Evolutionary conservation across 2,329 filamentous ascomycete genomes (phyloP).

Genomic region (Colletotrichum spinosum): DNA sequence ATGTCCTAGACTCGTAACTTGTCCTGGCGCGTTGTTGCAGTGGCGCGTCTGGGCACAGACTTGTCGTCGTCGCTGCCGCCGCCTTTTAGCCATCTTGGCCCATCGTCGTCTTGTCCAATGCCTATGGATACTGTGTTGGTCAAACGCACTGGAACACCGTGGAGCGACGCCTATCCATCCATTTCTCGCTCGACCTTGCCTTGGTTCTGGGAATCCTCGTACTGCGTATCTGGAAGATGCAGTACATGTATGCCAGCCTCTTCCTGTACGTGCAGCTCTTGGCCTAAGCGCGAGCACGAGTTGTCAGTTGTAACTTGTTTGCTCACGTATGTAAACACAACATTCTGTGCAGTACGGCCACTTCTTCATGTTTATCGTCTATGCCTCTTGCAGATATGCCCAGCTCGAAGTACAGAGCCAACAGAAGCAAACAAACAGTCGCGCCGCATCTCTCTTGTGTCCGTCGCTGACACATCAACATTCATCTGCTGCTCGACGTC

Average conservation of each 20-base stretch:
- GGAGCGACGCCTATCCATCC: neutral
- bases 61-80: conserved; percentile 5
- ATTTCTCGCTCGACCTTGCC: too few relatives aligned
- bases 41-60: conserved; percentile 31
- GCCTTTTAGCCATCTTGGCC: neutral
- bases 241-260: too few relatives aligned
- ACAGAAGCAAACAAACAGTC: neutral
- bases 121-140: neutral
- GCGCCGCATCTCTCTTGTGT: too few relatives aligned
- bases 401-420: neutral
- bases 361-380: conserved; percentile 13
- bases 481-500: too few relatives aligned
- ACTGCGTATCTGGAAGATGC: too few relatives aligned
- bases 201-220: too few relatives aligned
- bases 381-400: conserved; percentile 20
- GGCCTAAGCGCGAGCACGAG: too few relatives aligned
- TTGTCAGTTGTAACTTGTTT: too few relatives aligned
- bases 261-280: too few relatives aligned
- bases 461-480: too few relatives aligned
- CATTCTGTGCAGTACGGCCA: neutral
- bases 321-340: too few relatives aligned
- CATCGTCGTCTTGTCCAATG: conserved; percentile 2
- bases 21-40: conserved; percentile 20
- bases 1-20: conserved; percentile 14
- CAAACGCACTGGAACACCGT: conserved; percentile 15